phyloP scores from a whole-genome alignment of 202 grass and related monocot species.

The Alloteropsis angusta region DNA sequence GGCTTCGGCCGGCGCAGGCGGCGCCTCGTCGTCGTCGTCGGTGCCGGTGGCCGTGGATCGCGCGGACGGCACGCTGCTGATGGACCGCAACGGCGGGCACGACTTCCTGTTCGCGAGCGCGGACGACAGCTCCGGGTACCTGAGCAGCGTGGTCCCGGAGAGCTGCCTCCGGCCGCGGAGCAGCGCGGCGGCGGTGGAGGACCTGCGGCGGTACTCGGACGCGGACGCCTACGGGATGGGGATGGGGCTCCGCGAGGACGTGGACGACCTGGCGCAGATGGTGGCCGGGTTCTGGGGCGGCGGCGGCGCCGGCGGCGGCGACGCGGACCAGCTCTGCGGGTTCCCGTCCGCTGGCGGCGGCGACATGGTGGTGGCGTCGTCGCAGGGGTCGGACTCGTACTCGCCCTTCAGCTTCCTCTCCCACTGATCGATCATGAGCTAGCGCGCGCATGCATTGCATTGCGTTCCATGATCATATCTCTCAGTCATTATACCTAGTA shows the following conservation, averaged over 20 bases:
- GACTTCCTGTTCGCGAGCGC: constrained; percentile 47
- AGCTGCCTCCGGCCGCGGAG: constrained; percentile 51
- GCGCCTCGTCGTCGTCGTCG: neutral
- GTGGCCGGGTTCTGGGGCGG: constrained; percentile 50
- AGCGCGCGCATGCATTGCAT: no score
- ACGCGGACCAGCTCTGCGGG: constrained; percentile 31
- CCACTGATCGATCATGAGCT: constrained; percentile 21
- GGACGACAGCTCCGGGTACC: constrained; percentile 60
- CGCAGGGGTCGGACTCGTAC: constrained; percentile 34
- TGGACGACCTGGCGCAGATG: constrained; percentile 50
- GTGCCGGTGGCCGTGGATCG: constrained; percentile 13
- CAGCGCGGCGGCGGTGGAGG: constrained; percentile 28
- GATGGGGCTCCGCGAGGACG: constrained; percentile 48
- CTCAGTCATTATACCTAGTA: no score
- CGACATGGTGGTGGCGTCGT: constrained; percentile 40
- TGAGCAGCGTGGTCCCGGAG: constrained; percentile 78
- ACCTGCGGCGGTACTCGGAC: constrained; percentile 43
- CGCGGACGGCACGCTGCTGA: neutral
- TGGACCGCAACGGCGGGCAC: neutral
- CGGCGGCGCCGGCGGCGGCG: neutral
- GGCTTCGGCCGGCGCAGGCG: neutral
- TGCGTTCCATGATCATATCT: no score
- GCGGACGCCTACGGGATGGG: constrained; percentile 39
- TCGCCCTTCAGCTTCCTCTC: constrained; percentile 54
- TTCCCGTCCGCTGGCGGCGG: constrained; percentile 21